phyloP scores from a whole-genome alignment of 78 protist species.

The Dictyostelium brefeldianum region DNA sequence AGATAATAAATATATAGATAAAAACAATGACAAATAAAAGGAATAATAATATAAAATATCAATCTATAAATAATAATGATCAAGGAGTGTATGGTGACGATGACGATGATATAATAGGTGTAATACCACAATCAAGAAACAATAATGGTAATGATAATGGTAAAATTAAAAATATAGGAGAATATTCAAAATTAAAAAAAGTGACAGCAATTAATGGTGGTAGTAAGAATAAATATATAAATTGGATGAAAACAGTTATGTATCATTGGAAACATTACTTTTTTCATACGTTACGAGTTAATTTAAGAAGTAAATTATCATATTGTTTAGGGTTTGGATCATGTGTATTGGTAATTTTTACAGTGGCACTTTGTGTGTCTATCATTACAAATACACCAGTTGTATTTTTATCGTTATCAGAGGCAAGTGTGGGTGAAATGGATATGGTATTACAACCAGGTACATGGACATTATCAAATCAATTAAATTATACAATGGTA shows the following conservation, averaged over 20 bases:
- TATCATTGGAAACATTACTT: slow-evolving; percentile 52
- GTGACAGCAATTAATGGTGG: not conserved
- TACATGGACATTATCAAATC: slow-evolving; percentile 19
- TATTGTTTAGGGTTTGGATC: slow-evolving; percentile 79
- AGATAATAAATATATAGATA: no score
- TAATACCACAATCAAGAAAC: not conserved
- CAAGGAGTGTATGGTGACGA: no score
- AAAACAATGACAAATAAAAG: slow-evolving; percentile 21
- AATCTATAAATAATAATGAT: slow-evolving; percentile 5
- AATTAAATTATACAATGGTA: slow-evolving; percentile 79
- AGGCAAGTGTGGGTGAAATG: slow-evolving; percentile 58
- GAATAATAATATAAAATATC: not conserved
- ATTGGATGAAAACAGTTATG: slow-evolving; percentile 4
- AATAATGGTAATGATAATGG: not conserved
- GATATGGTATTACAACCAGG: slow-evolving; percentile 3
- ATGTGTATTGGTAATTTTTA: slow-evolving; percentile 84
- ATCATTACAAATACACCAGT: slow-evolving; percentile 85
- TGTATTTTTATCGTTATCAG: slow-evolving; percentile 78
- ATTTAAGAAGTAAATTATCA: slow-evolving; percentile 43
- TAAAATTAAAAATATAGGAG: not conserved
- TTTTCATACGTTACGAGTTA: slow-evolving; percentile 18
- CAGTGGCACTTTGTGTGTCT: slow-evolving; percentile 70
- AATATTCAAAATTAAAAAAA: not conserved
- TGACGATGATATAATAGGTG: not conserved
- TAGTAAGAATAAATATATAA: not conserved